Percentiles rank a stretch among this genome's conserved stretches.
Conservation (phyloP, 164 flowering plant genomes). For the Umbellularia californica region DNA sequence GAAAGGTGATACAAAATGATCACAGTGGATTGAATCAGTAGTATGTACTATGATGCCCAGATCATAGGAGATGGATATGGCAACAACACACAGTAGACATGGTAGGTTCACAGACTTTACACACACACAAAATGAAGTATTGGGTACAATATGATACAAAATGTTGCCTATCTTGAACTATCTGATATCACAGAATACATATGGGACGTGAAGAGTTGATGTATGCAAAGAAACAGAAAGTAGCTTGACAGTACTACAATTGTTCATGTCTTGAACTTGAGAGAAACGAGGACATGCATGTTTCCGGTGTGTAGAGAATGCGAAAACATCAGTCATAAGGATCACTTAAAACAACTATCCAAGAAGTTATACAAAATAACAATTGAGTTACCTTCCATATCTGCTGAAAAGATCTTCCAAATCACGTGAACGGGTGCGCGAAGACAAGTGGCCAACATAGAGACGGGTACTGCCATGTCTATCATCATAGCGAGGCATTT, state of each 20-base stretch:
- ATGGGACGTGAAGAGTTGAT: not conserved
- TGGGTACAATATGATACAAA: no score
- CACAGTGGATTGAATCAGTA: no score
- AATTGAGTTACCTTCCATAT: conserved; percentile 18
- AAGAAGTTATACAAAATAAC: not conserved
- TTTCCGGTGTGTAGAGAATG: not conserved
- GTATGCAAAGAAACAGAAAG: not conserved
- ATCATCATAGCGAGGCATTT: conserved; percentile 21
- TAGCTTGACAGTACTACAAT: not conserved
- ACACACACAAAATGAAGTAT: no score
- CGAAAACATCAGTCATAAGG: not conserved
- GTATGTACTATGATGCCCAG: no score
- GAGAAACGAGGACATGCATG: no score
- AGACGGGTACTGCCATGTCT: conserved; percentile 15
- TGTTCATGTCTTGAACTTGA: not conserved
- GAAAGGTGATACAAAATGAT: no score
- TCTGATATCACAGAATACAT: no score
- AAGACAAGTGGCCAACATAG: conserved; percentile 16
- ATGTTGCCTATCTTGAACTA: no score
- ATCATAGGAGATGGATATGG: no score
- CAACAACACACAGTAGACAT: no score
- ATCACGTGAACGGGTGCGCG: conserved; percentile 21
- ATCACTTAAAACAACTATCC: not conserved
- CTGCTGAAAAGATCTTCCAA: conserved; percentile 23
- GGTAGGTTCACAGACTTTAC: no score